Base-by-base conservation (phyloP, 768 basidiomycete species). In the Melanogaster broomeanus region DNA sequence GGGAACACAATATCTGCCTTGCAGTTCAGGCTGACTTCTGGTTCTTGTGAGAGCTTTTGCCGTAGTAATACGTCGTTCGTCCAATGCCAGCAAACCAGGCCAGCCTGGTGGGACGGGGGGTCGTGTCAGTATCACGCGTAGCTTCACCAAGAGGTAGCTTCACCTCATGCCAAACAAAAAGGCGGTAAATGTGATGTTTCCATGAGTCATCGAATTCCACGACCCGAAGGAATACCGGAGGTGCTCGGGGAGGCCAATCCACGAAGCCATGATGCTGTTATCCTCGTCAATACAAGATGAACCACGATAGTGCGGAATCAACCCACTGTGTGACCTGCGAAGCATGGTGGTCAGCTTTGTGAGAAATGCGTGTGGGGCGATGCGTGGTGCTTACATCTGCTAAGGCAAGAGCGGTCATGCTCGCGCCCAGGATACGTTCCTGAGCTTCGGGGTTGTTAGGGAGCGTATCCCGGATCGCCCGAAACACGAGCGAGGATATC, bases 201-300 rank as follows among this genome's bases (percentile, higher is more conserved):
- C 89, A 57, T 90, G 88, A 0, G 83, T 87, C 75, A 80, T 85
- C 24, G 75, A 63, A 65, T 90, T 90, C 90, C 88, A 92, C 13
- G 62, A 59, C 10, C 64, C 64, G 31, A 80, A 71, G n/a, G 73
- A 69, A 52, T 75, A 83, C 42, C 75, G 76, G 55, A 88, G 65
- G 24, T 79, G 71, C 30, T 67, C 57, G 0, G 90, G 90, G 25
- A 90, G 77, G 8, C 78, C 78, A 34, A 80, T 47, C 59, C 83
- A 77, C 15, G 84, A 82, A 28, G 74, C 76, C 16, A 71, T 61
- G 55, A 90, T 79, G 61, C 89, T 90, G 55, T n/a, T 37, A 35
- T 44, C 48, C 55, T 27, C 57, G 30, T 49, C 35, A 62, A 35
- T 15, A 53, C 53, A 7, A 0, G 10, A 25, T 25, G 39, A 25